phyloP scores from a whole-genome alignment of 148 eudicot species.

The Rhododendron williamsianum region DNA sequence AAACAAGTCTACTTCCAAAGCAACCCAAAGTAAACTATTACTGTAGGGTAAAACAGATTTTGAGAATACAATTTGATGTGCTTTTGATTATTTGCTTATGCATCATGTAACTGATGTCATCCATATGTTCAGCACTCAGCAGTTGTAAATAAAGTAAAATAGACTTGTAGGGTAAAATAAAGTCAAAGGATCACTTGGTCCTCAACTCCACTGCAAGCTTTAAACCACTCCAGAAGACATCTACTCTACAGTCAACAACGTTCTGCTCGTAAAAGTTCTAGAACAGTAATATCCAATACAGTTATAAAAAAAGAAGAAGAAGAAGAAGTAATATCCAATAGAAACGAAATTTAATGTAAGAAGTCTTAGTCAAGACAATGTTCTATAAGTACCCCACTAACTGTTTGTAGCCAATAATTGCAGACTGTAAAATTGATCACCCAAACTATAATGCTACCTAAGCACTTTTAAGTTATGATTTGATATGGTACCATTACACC shows the following conservation, averaged over 20 bases:
- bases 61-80: not conserved
- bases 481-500: not conserved
- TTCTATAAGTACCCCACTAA: not conserved
- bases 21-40: not conserved
- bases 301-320: no score
- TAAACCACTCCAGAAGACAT: not conserved
- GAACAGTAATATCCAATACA: not conserved
- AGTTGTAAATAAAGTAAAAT: not conserved
- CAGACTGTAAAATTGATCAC: not conserved
- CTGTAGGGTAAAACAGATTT: not conserved
- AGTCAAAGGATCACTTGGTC: not conserved
- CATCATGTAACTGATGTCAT: not conserved
- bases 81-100: not conserved
- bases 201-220: slow-evolving; percentile 2
- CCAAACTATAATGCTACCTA: not conserved
- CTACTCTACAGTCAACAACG: not conserved
- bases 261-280: not conserved
- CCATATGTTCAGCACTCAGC: not conserved
- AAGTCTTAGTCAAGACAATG: not conserved
- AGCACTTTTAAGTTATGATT: not conserved
- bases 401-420: slow-evolving; percentile 2
- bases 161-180: not conserved
- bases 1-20: slow-evolving; percentile 5
- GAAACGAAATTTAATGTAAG: not conserved
- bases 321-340: not conserved